A percentile compares a stretch with the other conserved stretches of the same genome.
These are phyloP conservation scores for Saussurea involucrata DNA, from an alignment of 129 eudicot genomes.

Conservation along the genomic window DNA sequence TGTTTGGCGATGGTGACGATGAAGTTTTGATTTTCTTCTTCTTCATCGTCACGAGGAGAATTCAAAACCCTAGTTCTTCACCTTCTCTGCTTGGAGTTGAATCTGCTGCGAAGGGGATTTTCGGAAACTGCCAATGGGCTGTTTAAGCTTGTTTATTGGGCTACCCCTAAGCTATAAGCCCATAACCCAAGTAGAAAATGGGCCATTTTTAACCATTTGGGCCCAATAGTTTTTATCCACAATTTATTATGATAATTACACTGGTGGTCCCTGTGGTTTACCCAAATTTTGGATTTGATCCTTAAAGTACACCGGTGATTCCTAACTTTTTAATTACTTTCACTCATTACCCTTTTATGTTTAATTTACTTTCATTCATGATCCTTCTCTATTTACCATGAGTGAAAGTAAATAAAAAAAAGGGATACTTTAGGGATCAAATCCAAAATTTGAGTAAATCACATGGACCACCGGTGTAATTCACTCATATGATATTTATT, in stretches of 20 bases:
- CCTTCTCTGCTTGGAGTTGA: not conserved
- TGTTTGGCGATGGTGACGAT: not conserved
- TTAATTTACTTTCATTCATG: too few species aligned
- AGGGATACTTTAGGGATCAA: too few species aligned
- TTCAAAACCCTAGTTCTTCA: conserved; percentile 23
- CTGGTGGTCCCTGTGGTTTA: too few species aligned
- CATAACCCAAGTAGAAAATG: not conserved
- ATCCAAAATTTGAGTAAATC: too few species aligned
- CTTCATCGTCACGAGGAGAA: conserved; percentile 4
- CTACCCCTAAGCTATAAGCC: not conserved
- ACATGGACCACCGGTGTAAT: too few species aligned
- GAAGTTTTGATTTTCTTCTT: conserved; percentile 17
- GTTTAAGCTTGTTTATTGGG: not conserved
- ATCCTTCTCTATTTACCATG: too few species aligned
- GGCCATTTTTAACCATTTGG: not conserved
- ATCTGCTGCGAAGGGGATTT: not conserved
- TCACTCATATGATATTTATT: not conserved
- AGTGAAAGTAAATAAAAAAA: too few species aligned
- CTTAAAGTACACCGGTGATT: too few species aligned
- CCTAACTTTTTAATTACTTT: too few species aligned
- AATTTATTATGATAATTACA: not conserved
- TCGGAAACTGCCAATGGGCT: not conserved
- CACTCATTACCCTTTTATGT: too few species aligned
- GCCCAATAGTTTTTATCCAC: not conserved
- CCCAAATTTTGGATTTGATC: too few species aligned